Evolutionary conservation across 1,284 basidiomycete species (phyloP), one percentile per base, ranked within the genome.

Genomic region (Fomes fomentarius): DNA sequence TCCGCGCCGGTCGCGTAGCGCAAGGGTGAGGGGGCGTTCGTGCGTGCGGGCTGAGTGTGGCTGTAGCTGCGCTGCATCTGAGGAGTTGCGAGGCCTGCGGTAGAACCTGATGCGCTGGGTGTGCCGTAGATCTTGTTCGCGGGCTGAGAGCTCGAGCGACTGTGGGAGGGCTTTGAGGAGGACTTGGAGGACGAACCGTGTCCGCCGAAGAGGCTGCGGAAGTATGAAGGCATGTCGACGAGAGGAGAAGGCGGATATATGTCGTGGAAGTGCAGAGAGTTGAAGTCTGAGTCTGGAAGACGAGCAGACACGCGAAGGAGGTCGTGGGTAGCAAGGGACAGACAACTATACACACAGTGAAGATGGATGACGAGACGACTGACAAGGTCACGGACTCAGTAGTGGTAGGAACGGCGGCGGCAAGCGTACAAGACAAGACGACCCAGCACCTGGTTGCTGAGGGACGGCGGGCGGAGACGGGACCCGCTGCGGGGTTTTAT

Each of bases 131-230:
- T 66, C 40, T 40, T 40, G 1, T 60, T 58, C 6, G 58, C 33
- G 11, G 63, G 51, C 25, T 66, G 61, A 17, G 71, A 69, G 45
- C 59, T 61, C 21, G 71, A 69, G 24, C 70, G 71, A 40, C 57
- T 58, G 53, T 69, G 68, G 39, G 65, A 57, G 22, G 64, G 57
- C 47, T 58, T 58, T n/a, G n/a, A n/a, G n/a, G n/a, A n/a, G n/a
- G n/a, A n/a, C n/a, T n/a, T n/a, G 42, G 60, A 57, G 46, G 62
- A 56, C 42, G 60, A 54, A 28, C 60, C 52, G 54, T 38, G 35
- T 19, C 62, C 63, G 40, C 73, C 72, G 61, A 75, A 75, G 58
- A 72, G 57, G 51, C 57, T 73, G 53, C 74, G 74, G 45, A 75
- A 62, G 65, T 71, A 69, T 17, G 73, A 67, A 45, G 73, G 66